Evolutionary conservation across 345 rosid species (phyloP), one percentile per base, ranked within the genome.

Genomic region (Hibiscus tridactylites): DNA sequence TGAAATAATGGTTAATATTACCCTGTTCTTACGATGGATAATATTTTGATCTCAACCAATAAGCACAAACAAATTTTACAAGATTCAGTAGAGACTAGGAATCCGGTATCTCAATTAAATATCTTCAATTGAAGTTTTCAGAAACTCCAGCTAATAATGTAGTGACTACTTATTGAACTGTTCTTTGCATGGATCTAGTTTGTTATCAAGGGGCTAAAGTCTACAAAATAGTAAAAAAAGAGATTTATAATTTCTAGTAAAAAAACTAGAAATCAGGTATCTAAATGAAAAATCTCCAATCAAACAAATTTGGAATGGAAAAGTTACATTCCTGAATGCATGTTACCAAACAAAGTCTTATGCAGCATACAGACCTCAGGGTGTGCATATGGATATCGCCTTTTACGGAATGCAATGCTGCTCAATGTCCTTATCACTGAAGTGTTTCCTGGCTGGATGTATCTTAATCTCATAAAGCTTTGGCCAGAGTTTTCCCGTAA

Each of bases 401-500:
- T 46, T 24, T 71, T 53, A 81, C 37, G 75, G 71, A 61, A 88
- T 8, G 79, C 98, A 94, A 24, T 83, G 76, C 71, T 47, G 83
- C 80, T 81, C 76, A 28, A 90, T 80, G 28, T 4, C 61, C 72
- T 70, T 74, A 26, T 35, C 19, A 26, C 72, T 69, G 0, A 74
- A 39, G 16, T 54, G 77, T 44, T 70, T 78, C 77, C 74, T 70
- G 28, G 76, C 26, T 0, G 84, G 90, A 57, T 71, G 89, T 75
- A 92, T 73, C 80, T 79, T 79, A 82, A 94, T 89, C 79, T 94
- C 85, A 72, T 86, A 94, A 37, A 94, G 88, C 83, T 86, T 90
- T 5, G 96, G 97, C 97, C 97, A 90, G 0, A 80, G 73, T 76
- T 90, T 94, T 69, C 98, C 97, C 1, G 97, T 94, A 77, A 94